A percentile compares a stretch with the other conserved stretches of the same genome.
phyloP scores from a whole-genome alignment of 352 stramenopile species.

The Globisporangium sylvaticum region DNA sequence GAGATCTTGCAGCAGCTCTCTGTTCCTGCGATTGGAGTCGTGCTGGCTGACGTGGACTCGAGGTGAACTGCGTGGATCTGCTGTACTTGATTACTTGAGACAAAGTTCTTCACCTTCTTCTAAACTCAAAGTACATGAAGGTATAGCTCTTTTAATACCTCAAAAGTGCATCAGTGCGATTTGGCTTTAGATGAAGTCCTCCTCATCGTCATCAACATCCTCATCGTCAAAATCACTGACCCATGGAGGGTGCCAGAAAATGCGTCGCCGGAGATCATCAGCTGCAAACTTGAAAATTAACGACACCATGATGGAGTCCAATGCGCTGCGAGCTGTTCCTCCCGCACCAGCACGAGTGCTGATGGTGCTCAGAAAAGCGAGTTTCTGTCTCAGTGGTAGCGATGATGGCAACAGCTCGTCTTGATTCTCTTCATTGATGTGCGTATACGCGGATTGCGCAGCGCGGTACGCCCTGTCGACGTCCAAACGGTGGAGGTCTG shows the following conservation, averaged over 20 bases:
- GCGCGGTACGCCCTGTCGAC: not conserved
- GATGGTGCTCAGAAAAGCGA: conserved; percentile 6
- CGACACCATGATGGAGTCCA: conserved; percentile 4
- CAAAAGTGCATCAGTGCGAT: too few species aligned
- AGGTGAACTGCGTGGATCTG: too few species aligned
- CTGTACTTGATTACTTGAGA: too few species aligned
- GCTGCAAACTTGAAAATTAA: conserved; percentile 12
- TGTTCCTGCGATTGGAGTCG: too few species aligned
- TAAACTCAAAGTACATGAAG: too few species aligned
- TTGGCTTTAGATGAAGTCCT: too few species aligned
- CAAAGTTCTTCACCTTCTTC: too few species aligned
- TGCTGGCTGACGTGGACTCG: too few species aligned
- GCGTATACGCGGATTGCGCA: not conserved
- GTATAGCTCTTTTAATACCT: too few species aligned
- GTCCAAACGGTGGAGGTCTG: not conserved
- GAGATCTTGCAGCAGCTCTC: too few species aligned
- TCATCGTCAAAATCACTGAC: too few species aligned
- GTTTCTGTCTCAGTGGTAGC: not conserved
- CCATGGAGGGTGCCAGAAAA: not conserved
- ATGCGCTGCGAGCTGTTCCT: not conserved
- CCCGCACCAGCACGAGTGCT: not conserved
- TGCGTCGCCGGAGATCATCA: not conserved
- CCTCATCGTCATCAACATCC: too few species aligned
- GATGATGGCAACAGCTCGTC: not conserved
- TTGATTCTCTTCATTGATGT: not conserved